Percentiles rank a stretch among this genome's conserved stretches.
Conservation (phyloP, 208 protist species). For the Hexamita inflata region DNA sequence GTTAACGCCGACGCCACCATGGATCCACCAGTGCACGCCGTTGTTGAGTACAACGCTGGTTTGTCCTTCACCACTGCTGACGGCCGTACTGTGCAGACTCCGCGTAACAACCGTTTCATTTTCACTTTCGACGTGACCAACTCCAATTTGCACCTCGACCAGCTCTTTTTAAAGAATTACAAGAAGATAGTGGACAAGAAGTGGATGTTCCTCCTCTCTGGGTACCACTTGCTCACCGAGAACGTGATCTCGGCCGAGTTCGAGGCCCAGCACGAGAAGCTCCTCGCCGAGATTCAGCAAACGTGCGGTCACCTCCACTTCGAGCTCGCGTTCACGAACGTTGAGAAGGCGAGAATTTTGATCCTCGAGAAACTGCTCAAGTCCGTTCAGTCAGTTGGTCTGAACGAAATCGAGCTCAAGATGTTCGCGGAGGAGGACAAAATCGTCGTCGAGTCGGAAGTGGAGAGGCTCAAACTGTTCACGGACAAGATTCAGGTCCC, state of each 20-base stretch:
- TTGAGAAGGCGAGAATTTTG: background rate
- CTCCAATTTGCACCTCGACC: background rate
- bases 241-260: background rate
- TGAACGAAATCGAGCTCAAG: slow-evolving; percentile 10
- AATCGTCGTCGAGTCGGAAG: too few relatives aligned
- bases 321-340: background rate
- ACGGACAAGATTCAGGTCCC: too few relatives aligned
- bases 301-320: background rate
- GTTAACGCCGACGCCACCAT: background rate
- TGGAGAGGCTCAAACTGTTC: too few relatives aligned
- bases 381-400: background rate
- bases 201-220: background rate
- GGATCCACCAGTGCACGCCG: background rate
- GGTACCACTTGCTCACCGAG: background rate
- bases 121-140: slow-evolving; percentile 14
- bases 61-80: background rate
- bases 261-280: background rate
- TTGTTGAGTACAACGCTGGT: background rate
- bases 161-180: background rate
- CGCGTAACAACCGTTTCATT: background rate
- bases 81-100: background rate
- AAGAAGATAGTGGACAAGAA: background rate
- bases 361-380: background rate
- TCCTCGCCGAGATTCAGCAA: background rate
- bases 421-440: slow-evolving; percentile 10